Base-by-base conservation (phyloP, 495 filamentous ascomycete genomes). In the Pyrenula aspistea region DNA sequence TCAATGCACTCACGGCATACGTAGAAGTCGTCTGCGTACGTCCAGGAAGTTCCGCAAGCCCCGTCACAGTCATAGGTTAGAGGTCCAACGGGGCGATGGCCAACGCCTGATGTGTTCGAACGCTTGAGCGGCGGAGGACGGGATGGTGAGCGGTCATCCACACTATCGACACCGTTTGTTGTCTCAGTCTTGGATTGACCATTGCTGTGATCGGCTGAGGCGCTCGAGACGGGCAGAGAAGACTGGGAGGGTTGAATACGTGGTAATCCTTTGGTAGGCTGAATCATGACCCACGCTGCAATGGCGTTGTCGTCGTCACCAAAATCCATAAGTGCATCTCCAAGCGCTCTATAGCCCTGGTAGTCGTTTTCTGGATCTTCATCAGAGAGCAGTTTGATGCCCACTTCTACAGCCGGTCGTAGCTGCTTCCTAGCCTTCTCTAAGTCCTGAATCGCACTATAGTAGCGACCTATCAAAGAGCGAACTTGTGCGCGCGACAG, bases 311-410 rank as follows among this genome's bases (percentile, higher is more conserved):
- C 49, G 4, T 56, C 58, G 20, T 71, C 69, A 12, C 62, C 62
- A 20, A 71, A 24, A 0, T 61, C 63, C 1, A 63, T 56, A 21
- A 71, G 63, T 2, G 68, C 58, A 15, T 60, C 57, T 0, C 64
- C 56, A 0, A 76, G 57, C 0, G 67, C 53, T 56, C 60, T 59
- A 42, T 68, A 73, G 1, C 68, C 73, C 11, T 62, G 60, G 55
- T 66, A 69, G 55, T 76, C 73, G 48, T 76, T 76, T 15, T 68
- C 61, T 10, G 64, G 62, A 53, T 76, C 73, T 2, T 69, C 68
- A 24, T 76, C 73, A 0, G 69, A 72, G 1, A 76, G 66, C 22
- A 76, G 64, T 53, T 76, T 69, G 2, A 76, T 51, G 12, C 61
- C 62, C 11, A 64, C 31, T 24, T 71, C 71, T 51, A 76, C 60